Evolutionary conservation across 2,329 filamentous ascomycete species (phyloP).

Genomic region (Penicillium sp.): DNA sequence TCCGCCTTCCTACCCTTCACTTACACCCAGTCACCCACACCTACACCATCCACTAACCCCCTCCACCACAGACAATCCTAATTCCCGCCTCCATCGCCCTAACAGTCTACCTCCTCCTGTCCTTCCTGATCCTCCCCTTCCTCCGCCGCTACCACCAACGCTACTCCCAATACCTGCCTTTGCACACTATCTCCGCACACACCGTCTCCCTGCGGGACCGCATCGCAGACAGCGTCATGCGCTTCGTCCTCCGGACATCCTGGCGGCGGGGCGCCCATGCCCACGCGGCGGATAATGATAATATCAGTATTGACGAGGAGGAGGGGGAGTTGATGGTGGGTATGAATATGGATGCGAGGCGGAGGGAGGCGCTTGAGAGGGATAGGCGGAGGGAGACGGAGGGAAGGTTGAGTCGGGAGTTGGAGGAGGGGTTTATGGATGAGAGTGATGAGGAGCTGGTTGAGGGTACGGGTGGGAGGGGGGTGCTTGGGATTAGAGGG

Average conservation of each 20-base stretch:
- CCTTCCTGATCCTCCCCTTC: constrained; percentile 66
- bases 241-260: constrained; percentile 46
- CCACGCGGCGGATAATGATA: constrained; percentile 48
- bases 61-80: constrained; percentile 62
- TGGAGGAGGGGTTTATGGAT: constrained; percentile 75
- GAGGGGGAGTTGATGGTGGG: constrained; percentile 58
- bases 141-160: constrained; percentile 70
- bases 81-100: constrained; percentile 72
- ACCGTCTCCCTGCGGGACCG: constrained; percentile 59
- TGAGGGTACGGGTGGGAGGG: constrained; percentile 33
- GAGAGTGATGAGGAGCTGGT: constrained; percentile 68
- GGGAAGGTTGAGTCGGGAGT: constrained; percentile 72
- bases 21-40: not conserved
- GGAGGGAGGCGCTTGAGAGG: constrained; percentile 47
- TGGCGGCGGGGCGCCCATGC: constrained; percentile 49
- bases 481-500: not conserved
- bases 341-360: constrained; percentile 56
- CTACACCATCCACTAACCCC: not conserved
- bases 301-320: constrained; percentile 65
- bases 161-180: constrained; percentile 73
- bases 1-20: constrained; percentile 3
- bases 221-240: constrained; percentile 44
- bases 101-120: constrained; percentile 65
- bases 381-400: constrained; percentile 44
- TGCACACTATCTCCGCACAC: constrained; percentile 55